Percentiles rank a stretch among this genome's conserved stretches.
Conservation (phyloP, 306 rosid genomes). For the Sicyos edulis region DNA sequence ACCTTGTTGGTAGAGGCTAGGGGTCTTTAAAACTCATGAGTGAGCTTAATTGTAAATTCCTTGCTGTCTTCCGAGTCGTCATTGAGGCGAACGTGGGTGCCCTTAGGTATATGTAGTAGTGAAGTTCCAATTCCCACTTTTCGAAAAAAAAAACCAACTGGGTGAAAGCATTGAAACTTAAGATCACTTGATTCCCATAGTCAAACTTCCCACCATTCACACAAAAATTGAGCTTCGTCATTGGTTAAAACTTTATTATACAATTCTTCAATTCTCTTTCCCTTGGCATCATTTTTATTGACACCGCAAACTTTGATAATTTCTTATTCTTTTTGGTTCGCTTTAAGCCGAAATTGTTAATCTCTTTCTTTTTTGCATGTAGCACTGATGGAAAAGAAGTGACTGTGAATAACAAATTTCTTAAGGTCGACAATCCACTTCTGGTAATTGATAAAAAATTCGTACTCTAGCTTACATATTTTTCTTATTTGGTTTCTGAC, state of each 20-base stretch:
- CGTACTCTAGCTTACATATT: background rate
- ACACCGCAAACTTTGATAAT: background rate
- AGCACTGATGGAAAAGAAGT: slow-evolving; percentile 87
- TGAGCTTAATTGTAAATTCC: no score
- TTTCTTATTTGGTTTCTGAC: background rate
- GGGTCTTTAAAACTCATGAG: no score
- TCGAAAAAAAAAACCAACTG: no score
- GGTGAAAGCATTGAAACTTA: background rate
- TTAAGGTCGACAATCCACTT: slow-evolving; percentile 64
- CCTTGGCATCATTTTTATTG: background rate
- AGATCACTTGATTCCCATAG: background rate
- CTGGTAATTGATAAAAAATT: slow-evolving; percentile 48
- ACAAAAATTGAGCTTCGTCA: background rate
- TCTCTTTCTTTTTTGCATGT: slow-evolving; percentile 12
- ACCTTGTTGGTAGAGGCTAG: no score
- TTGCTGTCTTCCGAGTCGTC: no score
- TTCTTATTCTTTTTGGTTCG: background rate
- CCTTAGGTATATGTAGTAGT: no score
- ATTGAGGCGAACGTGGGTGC: no score
- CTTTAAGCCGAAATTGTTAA: background rate
- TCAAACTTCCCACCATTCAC: background rate
- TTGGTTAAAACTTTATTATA: background rate
- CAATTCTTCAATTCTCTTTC: background rate
- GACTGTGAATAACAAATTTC: slow-evolving; percentile 82
- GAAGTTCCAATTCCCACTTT: no score